phyloP scores from a whole-genome alignment of 73 alveolate genomes.

The Paramecium caudatum region DNA sequence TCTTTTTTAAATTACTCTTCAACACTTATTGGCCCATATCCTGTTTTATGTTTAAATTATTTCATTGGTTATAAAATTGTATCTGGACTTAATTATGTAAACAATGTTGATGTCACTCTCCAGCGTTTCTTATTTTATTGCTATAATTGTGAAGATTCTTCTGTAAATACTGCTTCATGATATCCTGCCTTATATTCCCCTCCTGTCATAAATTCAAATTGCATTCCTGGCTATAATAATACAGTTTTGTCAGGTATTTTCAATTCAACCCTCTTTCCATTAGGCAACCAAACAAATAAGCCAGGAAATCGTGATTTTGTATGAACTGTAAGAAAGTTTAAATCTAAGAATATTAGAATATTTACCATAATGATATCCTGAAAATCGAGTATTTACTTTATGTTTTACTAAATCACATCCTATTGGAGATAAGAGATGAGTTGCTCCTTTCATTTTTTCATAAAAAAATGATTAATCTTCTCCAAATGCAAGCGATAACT shows the following conservation, averaged over 20 bases:
- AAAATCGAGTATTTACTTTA: neutral
- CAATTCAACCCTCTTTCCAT: constrained; percentile 79
- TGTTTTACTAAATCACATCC: constrained; percentile 55
- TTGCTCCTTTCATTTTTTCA: neutral
- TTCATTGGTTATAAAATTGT: neutral
- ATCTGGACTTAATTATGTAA: neutral
- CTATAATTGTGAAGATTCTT: constrained; percentile 78
- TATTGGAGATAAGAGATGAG: constrained; percentile 46
- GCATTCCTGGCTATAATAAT: constrained; percentile 86
- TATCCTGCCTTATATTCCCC: constrained; percentile 90
- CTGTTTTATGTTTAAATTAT: neutral
- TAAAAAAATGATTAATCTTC: neutral
- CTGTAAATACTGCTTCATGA: constrained; percentile 90
- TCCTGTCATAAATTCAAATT: constrained; percentile 90
- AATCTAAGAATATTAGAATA: constrained; percentile 71
- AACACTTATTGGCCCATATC: neutral
- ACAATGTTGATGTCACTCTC: constrained; percentile 47
- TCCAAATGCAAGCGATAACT: neutral
- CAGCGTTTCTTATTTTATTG: constrained; percentile 10
- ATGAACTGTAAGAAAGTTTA: constrained; percentile 85
- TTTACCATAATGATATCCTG: constrained; percentile 63
- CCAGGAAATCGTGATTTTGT: constrained; percentile 89
- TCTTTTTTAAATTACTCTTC: constrained; percentile 21
- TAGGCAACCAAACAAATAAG: constrained; percentile 82
- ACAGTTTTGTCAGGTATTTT: constrained; percentile 86